Base-by-base conservation (phyloP, 768 basidiomycete species). In the Phaffia tasmanica region DNA sequence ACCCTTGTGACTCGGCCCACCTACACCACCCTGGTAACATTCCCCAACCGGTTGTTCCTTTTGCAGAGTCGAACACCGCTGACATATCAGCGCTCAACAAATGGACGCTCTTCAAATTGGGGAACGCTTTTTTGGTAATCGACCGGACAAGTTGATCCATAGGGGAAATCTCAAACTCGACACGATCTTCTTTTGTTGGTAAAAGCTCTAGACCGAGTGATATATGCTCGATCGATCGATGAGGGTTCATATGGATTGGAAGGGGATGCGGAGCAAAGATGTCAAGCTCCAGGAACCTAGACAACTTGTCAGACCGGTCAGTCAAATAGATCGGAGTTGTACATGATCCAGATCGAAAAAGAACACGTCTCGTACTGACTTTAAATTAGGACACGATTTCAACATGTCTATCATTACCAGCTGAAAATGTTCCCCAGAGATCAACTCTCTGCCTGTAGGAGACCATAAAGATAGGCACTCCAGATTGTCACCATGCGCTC, bases 281-380 rank as follows among this genome's bases (percentile, higher is more conserved):
- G 58, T 65, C 64, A 23, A 65, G 64, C 47, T 65, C 64, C 23
- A 65, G 64, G 32, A 53, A 23, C 6, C 64, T 65, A 57, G 7
- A 35, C 15, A 19, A 18, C 23, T 14, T 11, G 21, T 18, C 8
- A 29, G 48, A n/a, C 6, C 23, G 21, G 30, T 29, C 1, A 15
- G 46, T 57, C 35, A 47, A 27, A 16, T 42, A 1, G 23, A 1
- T 25, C 8, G 15, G 29, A 27, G 23, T 3, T 14, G 25, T 3
- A 29, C 19, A 57, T 25, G 25, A 29, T 29, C 19, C 3, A 16
- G 16, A 58, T 27, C 21, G 15, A 35, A 18, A 48, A 11, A n/a
- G n/a, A 56, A 56, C 3, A 19, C 19, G 30, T 46, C 14, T 29
- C 16, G 23, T 25, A 54, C 64, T 5, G n/a, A 65, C 64, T 19